Base-by-base conservation (phyloP, 225 moss, liverwort and hornwort species). In the Bryum argenteum region DNA sequence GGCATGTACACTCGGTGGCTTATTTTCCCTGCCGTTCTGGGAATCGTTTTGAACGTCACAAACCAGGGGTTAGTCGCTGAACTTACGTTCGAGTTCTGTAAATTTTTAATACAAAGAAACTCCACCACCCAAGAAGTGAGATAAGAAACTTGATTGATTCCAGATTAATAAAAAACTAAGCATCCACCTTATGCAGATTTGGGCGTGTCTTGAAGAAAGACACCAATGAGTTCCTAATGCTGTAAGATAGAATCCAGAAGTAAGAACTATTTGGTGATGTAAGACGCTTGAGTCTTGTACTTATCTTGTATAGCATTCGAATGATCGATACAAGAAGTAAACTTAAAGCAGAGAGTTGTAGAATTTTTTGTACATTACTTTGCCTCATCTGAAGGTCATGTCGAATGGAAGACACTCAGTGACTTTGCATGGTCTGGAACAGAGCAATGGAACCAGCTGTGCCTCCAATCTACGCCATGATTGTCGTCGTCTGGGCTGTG, bases 1-100 rank as follows among this genome's bases (percentile, higher is more conserved):
- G 97, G 97, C 64, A 87, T 94, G 94, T 98, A 98, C 57, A 86
- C 97, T 1, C 86, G 79, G 61, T 98, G 94, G 94, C 88, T 98
- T 26, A 16, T 84, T 45, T 89, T 92, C 48, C 97, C 97, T 10
- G 89, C 83, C 17, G 70, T 23, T 22, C 37, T 98, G 56, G 97
- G 97, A 61, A 71, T 82, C 48, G 22, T 87, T 41, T 58, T 98
- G 66, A 87, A 82, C 68, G 40, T 78, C 22, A 83, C 76, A 53
- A 13, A 90, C 51, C 88, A 88, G 23, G 90, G 97, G 96, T 97
- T 76, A 76, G 75, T 72, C 20, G 37, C 65, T 60, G 45, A 72
- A 75, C 54, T 63, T 23, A 14, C 26, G 44, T 64, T 24, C 48
- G n/a, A n/a, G n/a, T n/a, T n/a, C 41, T 8, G 17, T 37, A n/a